phyloP scores from a whole-genome alignment of 495 filamentous ascomycete species.

The Talaromyces proteolyticus region DNA sequence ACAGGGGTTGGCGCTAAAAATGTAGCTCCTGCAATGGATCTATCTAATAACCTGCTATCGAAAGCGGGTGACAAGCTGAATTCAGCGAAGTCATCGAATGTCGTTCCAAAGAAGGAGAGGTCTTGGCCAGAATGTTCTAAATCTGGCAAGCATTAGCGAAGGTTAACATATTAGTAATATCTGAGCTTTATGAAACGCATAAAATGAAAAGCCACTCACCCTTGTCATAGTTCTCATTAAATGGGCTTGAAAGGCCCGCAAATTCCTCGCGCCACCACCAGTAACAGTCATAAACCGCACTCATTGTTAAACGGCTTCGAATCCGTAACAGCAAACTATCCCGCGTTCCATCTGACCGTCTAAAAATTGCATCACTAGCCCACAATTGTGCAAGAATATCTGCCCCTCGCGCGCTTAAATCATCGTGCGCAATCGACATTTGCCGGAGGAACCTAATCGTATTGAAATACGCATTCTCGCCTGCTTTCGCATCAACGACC shows the following conservation, averaged over 20 bases:
- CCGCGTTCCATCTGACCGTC: background rate
- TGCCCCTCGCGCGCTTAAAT: background rate
- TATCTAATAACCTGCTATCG: background rate
- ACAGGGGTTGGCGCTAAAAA: background rate
- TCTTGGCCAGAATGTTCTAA: background rate
- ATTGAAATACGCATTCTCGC: background rate
- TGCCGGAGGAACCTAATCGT: background rate
- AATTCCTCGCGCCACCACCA: background rate
- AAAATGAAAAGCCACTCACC: background rate
- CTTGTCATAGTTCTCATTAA: background rate
- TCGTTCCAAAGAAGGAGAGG: background rate
- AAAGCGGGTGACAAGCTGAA: background rate
- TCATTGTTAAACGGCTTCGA: background rate
- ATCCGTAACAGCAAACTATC: background rate
- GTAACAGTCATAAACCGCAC: background rate
- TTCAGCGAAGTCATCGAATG: background rate
- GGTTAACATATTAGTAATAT: background rate
- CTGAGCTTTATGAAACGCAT: background rate
- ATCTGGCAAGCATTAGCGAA: no score
- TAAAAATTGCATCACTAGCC: background rate
- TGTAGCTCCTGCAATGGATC: background rate
- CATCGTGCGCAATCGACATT: background rate
- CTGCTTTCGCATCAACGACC: background rate
- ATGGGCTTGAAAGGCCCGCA: background rate
- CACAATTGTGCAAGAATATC: background rate